phyloP scores from a whole-genome alignment of 2,329 filamentous ascomycete species.

The Colletotrichum chlorophyti region DNA sequence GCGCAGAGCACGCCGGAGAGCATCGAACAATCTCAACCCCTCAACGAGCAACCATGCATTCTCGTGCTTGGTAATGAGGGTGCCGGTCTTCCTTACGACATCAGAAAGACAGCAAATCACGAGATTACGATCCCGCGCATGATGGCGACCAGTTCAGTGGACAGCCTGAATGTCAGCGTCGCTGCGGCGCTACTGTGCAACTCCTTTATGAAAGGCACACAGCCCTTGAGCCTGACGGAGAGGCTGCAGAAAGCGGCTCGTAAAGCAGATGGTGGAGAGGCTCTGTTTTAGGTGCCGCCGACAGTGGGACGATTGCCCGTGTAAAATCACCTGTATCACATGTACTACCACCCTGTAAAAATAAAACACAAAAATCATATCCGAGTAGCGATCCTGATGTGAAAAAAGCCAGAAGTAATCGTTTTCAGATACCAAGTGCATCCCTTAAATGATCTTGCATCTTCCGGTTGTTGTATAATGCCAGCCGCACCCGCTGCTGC shows the following conservation, averaged over 20 bases:
- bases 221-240: constrained; percentile 37
- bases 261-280: constrained; percentile 31
- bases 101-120: constrained; percentile 71
- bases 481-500: background rate
- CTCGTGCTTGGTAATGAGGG: constrained; percentile 86
- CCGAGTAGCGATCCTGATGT: background rate
- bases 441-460: background rate
- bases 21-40: constrained; percentile 57
- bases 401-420: background rate
- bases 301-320: background rate
- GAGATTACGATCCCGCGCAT: constrained; percentile 70
- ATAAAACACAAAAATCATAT: background rate
- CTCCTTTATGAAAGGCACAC: constrained; percentile 63
- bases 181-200: constrained; percentile 80
- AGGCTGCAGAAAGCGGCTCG: constrained; percentile 43
- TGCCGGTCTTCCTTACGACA: constrained; percentile 69
- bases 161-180: constrained; percentile 94
- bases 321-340: background rate
- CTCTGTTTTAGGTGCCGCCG: constrained; percentile 12
- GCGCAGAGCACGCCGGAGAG: constrained; percentile 55
- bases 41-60: constrained; percentile 71
- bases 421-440: too few species aligned
- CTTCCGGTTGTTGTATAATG: background rate
- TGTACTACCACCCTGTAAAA: constrained; percentile 16
- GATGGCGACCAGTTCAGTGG: constrained; percentile 65